Conservation (phyloP, 176 grass and related monocot genomes). For the Rhynchospora breviuscula region DNA sequence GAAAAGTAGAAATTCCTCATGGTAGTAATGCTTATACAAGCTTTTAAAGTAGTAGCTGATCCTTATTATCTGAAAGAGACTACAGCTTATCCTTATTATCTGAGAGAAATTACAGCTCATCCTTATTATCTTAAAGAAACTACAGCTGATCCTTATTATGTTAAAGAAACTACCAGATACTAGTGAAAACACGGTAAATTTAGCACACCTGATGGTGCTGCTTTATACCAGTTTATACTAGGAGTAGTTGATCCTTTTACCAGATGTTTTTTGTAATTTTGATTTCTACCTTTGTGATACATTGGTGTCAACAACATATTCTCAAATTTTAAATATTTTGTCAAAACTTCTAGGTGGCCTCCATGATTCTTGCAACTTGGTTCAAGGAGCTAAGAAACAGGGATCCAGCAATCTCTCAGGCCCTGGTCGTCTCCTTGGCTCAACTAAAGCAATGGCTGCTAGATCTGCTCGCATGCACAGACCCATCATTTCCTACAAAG, state of each 20-base stretch:
- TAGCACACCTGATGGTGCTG: neutral
- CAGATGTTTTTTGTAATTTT: neutral
- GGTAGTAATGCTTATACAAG: neutral
- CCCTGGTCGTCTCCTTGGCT: conserved; percentile 54
- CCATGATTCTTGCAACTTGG: conserved; percentile 92
- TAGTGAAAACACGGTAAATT: neutral
- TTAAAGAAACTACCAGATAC: neutral
- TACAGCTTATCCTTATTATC: neutral
- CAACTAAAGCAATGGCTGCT: conserved; percentile 70
- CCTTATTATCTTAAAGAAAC: neutral
- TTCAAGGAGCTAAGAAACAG: conserved; percentile 75
- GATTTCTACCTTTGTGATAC: neutral
- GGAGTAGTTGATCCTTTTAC: neutral
- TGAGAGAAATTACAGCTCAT: neutral
- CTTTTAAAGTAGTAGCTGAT: neutral
- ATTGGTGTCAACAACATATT: neutral
- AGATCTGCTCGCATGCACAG: conserved; percentile 78
- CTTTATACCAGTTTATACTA: neutral
- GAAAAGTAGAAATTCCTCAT: neutral
- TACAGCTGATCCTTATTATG: neutral
- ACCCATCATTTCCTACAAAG: conserved; percentile 91
- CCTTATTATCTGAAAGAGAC: neutral
- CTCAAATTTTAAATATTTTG: neutral
- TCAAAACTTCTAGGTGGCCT: conserved; percentile 25
- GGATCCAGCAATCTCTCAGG: conserved; percentile 32